Evolutionary conservation across 345 rosid species (phyloP).

Genomic region (Eucalyptus cloeziana): DNA sequence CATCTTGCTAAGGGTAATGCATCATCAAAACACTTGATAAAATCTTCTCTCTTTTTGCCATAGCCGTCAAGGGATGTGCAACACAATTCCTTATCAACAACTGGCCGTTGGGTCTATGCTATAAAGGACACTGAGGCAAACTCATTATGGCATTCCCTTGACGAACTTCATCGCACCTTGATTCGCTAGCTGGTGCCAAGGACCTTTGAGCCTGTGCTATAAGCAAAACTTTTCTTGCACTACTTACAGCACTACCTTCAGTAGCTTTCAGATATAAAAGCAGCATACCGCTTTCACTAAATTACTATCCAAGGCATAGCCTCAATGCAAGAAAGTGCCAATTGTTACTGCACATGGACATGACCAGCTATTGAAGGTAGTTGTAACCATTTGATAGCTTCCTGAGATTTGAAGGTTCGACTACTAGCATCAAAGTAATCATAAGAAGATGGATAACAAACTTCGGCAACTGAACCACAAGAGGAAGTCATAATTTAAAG

Average conservation of each 20-base stretch:
- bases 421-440: slow-evolving; percentile 12
- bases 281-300: slow-evolving; percentile 26
- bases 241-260: slow-evolving; percentile 66
- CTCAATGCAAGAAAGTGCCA: slow-evolving; percentile 66
- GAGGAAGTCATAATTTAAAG: not conserved
- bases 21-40: no score
- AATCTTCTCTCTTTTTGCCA: not conserved
- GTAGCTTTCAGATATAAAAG: slow-evolving; percentile 61
- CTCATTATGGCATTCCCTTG: not conserved
- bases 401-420: slow-evolving; percentile 40
- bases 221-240: no score
- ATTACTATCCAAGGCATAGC: slow-evolving; percentile 35
- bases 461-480: not conserved
- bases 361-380: slow-evolving; percentile 54
- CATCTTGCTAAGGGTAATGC: not conserved
- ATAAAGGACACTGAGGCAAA: not conserved
- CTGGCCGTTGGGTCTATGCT: not conserved
- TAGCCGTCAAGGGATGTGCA: not conserved
- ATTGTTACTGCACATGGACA: slow-evolving; percentile 67
- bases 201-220: no score
- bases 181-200: not conserved
- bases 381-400: slow-evolving; percentile 61
- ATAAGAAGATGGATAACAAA: not conserved
- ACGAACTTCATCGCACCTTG: not conserved
- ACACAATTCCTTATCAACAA: not conserved